Base-by-base conservation (phyloP, 116 monocot genomes). In the Dioscorea cayenensis region DNA sequence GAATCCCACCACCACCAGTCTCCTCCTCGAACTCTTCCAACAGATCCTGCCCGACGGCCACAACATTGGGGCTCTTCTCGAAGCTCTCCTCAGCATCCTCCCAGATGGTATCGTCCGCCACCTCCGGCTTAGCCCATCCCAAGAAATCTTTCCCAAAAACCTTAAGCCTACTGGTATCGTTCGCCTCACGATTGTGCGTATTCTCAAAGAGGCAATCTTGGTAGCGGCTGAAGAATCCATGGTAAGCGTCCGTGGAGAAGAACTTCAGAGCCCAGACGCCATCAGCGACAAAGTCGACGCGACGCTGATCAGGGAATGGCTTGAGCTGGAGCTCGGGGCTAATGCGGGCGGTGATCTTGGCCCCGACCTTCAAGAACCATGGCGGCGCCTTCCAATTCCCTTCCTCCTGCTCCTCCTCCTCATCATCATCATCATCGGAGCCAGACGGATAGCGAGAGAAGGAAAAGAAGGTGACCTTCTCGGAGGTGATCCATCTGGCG, bases 221-320 rank as follows among this genome's bases (percentile, higher is more conserved):
- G 63, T 86, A 99, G 60, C 75, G 69, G 21, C 60, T 60, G 68
- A 73, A 77, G 72, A 93, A 99, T 10, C 22, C 68, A 0, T 64
- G 62, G 65, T 89, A 99, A 16, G 16, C 79, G 17, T 84, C 85
- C 27, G 76, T 35, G 2, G 74, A 65, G 28, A 63, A 27, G 59
- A 99, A 93, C 70, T 89, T 90, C 36, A 99, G 60, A 0, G 99
- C 99, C 99, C 99, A 99, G 18, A 99, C 99, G 18, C 99, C 99
- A 29, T 79, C 84, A 3, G 91, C 84, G 14, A 91, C 89, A 64
- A 99, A 99, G 70, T 99, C 99, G 7, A 91, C 93, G 0, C 97
- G 88, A 19, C 84, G 65, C 85, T 94, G 85, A 50, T 86, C 89
- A 1, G 93, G 99, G 74, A 89, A 89, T 0, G 90, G 60, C 73